Evolutionary conservation across 1,139 yeast genomes (phyloP).

Genomic region (Nakaseomyces delphensis): DNA sequence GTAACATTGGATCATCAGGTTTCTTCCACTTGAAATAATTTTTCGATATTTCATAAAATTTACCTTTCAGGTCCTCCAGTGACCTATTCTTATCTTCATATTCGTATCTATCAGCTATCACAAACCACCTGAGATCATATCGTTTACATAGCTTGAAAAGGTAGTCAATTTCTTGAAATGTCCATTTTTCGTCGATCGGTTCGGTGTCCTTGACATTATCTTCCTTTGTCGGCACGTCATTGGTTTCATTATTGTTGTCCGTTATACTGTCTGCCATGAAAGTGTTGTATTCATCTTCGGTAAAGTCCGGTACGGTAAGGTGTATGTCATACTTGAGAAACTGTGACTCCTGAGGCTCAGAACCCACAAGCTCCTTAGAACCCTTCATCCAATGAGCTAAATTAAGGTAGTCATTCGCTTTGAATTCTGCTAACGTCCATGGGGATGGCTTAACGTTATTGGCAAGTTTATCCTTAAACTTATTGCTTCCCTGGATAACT

Average conservation of each 20-base stretch:
- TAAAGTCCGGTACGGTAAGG: constrained; percentile 61
- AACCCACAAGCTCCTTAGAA: constrained; percentile 39
- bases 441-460: constrained; percentile 61
- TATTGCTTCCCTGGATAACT: constrained; percentile 43
- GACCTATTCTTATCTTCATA: constrained; percentile 30
- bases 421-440: constrained; percentile 66
- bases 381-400: constrained; percentile 88
- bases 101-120: constrained; percentile 67
- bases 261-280: constrained; percentile 34
- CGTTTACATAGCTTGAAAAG: constrained; percentile 62
- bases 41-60: constrained; percentile 59
- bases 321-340: constrained; percentile 70
- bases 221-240: not conserved
- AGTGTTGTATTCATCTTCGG: constrained; percentile 53
- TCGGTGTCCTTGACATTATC: constrained; percentile 1
- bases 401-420: constrained; percentile 45
- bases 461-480: constrained; percentile 59
- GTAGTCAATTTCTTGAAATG: constrained; percentile 66
- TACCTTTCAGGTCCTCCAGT: constrained; percentile 74
- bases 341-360: constrained; percentile 42
- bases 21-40: constrained; percentile 27
- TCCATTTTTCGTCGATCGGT: constrained; percentile 53
- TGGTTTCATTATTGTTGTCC: constrained; percentile 1
- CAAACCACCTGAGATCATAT: constrained; percentile 83
- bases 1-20: constrained; percentile 38